Conservation (phyloP, 2,329 filamentous ascomycete species). For the Curvularia hawaiiensis region DNA sequence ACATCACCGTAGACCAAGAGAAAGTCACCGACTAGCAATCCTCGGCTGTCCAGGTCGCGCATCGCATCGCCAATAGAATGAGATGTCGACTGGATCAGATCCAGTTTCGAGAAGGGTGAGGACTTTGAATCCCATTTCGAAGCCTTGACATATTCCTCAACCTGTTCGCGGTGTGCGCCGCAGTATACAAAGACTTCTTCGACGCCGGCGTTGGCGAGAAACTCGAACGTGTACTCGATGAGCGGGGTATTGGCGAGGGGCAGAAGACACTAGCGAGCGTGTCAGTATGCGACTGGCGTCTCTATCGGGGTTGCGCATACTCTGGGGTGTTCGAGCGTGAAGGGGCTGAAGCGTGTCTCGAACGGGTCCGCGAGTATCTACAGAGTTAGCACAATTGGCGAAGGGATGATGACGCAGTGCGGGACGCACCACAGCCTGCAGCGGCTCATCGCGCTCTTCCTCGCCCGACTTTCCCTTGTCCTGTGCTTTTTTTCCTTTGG, state of each 20-base stretch:
- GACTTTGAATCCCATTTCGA: slow-evolving; percentile 77
- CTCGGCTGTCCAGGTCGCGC: slow-evolving; percentile 86
- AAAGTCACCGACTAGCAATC: slow-evolving; percentile 87
- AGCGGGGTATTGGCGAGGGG: slow-evolving; percentile 91
- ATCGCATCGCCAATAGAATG: slow-evolving; percentile 92
- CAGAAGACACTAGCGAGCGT: slow-evolving; percentile 73
- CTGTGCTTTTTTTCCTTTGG: slow-evolving; percentile 54
- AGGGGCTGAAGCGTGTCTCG: slow-evolving; percentile 87
- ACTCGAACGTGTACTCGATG: slow-evolving; percentile 97
- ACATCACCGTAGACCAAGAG: slow-evolving; percentile 91
- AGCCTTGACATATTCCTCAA: slow-evolving; percentile 81
- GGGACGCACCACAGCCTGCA: slow-evolving; percentile 65
- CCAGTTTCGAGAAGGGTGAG: slow-evolving; percentile 79
- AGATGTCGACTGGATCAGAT: slow-evolving; percentile 86
- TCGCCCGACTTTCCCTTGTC: slow-evolving; percentile 51
- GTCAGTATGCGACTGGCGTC: slow-evolving; percentile 26
- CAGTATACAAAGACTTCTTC: slow-evolving; percentile 93
- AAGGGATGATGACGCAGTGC: slow-evolving; percentile 7
- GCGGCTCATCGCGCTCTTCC: slow-evolving; percentile 65
- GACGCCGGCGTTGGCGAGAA: slow-evolving; percentile 93
- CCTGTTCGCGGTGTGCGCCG: slow-evolving; percentile 81
- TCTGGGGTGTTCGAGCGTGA: slow-evolving; percentile 86
- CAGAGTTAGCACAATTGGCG: slow-evolving; percentile 23
- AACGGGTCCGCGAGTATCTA: slow-evolving; percentile 93
- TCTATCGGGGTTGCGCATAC: slow-evolving; percentile 56